Conservation (phyloP, 441 rosid genomes). For the Pelargonium fulgidum region DNA sequence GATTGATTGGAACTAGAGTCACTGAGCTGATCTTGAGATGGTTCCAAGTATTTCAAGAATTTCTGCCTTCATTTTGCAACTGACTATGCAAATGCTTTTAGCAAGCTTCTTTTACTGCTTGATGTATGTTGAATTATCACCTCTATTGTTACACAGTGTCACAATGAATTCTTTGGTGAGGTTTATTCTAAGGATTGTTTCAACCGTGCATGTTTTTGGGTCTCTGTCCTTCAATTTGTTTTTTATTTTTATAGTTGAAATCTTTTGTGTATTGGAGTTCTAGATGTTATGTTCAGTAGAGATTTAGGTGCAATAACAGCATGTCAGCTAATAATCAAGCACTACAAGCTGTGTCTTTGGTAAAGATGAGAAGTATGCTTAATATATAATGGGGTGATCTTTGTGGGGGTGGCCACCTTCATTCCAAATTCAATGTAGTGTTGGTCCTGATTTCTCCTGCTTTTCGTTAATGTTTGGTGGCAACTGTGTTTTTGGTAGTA, state of each 20-base stretch:
- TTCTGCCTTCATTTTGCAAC: conserved; percentile 47
- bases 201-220: conserved; percentile 13
- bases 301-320: not conserved
- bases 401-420: not conserved
- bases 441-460: conserved; percentile 1
- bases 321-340: not conserved
- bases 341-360: not conserved
- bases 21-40: conserved; percentile 47
- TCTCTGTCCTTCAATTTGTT: not conserved
- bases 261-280: not conserved
- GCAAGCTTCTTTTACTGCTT: conserved; percentile 47
- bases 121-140: conserved; percentile 57
- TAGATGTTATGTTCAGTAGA: conserved; percentile 6
- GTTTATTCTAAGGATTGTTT: conserved; percentile 21
- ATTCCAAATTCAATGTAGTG: not conserved
- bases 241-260: not conserved
- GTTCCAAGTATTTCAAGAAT: conserved; percentile 40
- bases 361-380: not conserved
- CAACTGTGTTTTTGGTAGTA: conserved; percentile 16
- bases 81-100: conserved; percentile 46
- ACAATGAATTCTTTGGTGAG: conserved; percentile 24
- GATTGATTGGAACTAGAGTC: conserved; percentile 39
- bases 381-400: not conserved
- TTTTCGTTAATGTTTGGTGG: conserved; percentile 7
- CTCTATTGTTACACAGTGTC: conserved; percentile 29